Conservation (phyloP, 192 early-diverging fungal genomes). For the Fimicolochytrium jonesii region DNA sequence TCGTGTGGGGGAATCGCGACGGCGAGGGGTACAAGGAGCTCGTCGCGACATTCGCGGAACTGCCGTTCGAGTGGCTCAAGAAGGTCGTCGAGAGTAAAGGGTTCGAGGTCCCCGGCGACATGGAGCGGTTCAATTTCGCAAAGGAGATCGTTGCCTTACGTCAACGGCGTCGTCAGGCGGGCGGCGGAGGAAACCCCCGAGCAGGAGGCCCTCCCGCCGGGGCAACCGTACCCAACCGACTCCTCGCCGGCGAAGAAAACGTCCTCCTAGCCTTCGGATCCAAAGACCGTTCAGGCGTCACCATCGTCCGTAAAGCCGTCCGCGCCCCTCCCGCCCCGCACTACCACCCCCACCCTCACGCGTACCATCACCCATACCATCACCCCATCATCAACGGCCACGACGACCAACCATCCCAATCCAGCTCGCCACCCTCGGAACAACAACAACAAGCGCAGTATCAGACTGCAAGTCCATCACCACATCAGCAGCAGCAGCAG, state of each 20-base stretch:
- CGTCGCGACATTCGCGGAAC: constrained; percentile 44
- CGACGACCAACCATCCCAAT: too few relatives aligned
- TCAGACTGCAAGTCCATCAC: too few relatives aligned
- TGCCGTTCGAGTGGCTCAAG: constrained; percentile 65
- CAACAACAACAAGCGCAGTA: too few relatives aligned
- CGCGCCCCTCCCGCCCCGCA: neutral
- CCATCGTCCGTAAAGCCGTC: constrained; percentile 53
- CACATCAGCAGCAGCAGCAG: too few relatives aligned
- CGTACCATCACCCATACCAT: neutral
- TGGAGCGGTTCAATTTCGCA: constrained; percentile 57
- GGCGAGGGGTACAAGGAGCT: constrained; percentile 47
- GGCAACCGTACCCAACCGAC: neutral
- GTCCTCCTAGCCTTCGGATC: constrained; percentile 55
- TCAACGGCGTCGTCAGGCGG: neutral
- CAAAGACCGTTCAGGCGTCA: constrained; percentile 39
- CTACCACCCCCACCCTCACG: neutral
- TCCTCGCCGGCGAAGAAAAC: constrained; percentile 54
- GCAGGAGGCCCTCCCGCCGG: neutral
- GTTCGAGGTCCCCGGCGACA: constrained; percentile 53
- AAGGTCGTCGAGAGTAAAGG: constrained; percentile 48
- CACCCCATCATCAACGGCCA: too few relatives aligned
- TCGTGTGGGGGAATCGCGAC: constrained; percentile 48
- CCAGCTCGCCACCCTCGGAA: too few relatives aligned
- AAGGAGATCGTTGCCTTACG: constrained; percentile 51
- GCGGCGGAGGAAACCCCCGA: neutral